Percentiles rank a stretch among this genome's conserved stretches.
phyloP scores from a whole-genome alignment of 2,329 filamentous ascomycete species.

The Bertia moriformis region DNA sequence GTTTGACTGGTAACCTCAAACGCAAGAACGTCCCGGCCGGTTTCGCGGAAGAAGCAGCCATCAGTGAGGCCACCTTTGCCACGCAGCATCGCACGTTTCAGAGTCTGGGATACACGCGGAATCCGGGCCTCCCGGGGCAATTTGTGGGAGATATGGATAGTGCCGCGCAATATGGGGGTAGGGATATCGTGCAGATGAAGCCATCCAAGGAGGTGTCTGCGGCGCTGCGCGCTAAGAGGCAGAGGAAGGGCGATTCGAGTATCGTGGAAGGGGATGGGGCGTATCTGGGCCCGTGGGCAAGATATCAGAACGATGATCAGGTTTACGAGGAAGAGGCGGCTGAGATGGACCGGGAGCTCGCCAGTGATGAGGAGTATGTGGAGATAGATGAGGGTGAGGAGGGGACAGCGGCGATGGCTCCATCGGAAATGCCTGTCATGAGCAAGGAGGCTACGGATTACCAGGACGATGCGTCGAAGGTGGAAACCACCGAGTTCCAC shows the following conservation, averaged over 20 bases:
- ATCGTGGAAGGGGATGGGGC: constrained; percentile 75
- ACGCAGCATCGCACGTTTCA: constrained; percentile 75
- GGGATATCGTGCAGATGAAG: constrained; percentile 22
- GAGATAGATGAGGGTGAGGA: constrained; percentile 35
- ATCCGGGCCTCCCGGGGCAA: constrained; percentile 21
- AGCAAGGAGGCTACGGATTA: constrained; percentile 21
- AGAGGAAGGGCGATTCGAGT: constrained; percentile 70
- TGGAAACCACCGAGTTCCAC: constrained; percentile 78
- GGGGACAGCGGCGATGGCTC: constrained; percentile 43
- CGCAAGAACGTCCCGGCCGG: constrained; percentile 76
- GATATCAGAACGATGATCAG: constrained; percentile 52
- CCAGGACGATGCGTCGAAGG: constrained; percentile 40
- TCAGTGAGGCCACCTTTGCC: constrained; percentile 84
- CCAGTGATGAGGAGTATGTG: constrained; percentile 66
- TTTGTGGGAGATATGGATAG: constrained; percentile 9
- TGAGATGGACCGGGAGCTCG: constrained; percentile 60
- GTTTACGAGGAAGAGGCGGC: constrained; percentile 53
- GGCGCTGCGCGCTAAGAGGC: constrained; percentile 52
- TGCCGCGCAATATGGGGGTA: constrained; percentile 19
- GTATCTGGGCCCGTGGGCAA: constrained; percentile 91
- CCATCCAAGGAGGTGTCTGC: constrained; percentile 39
- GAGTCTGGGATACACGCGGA: constrained; percentile 28
- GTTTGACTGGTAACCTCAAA: constrained; percentile 38
- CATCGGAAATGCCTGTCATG: constrained; percentile 34
- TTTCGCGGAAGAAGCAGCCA: constrained; percentile 70